Evolutionary conservation across 2,329 filamentous ascomycete genomes (phyloP).

Genomic region (Davidsoniella neocaledoniae): DNA sequence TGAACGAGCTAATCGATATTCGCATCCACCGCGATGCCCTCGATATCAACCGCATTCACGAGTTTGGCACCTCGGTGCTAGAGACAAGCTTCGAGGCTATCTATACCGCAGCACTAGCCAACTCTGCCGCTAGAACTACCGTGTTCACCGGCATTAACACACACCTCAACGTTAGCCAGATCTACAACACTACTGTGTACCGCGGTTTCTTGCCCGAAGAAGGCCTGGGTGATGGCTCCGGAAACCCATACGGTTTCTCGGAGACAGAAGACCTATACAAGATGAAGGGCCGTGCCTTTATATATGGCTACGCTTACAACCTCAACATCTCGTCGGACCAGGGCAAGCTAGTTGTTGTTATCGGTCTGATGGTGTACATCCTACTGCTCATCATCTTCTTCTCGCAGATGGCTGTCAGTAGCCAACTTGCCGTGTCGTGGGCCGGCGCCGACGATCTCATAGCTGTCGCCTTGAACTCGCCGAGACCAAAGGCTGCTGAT

Average conservation of each 20-base stretch:
- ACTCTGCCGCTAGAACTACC: neutral
- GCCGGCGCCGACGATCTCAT: constrained; percentile 1
- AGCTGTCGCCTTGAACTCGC: constrained; percentile 1
- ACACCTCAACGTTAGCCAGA: neutral
- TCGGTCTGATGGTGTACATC: neutral
- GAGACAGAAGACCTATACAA: neutral
- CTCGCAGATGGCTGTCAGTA: neutral
- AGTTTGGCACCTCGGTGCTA: neutral
- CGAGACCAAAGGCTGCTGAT: neutral
- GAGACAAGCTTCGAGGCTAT: neutral
- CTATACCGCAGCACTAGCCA: neutral
- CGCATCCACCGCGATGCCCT: too few relatives aligned
- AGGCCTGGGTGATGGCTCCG: neutral
- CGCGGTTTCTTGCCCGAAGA: neutral
- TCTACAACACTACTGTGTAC: neutral
- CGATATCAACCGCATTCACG: neutral
- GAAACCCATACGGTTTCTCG: neutral
- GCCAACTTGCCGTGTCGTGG: constrained; percentile 2
- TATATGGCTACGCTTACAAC: constrained; percentile 6
- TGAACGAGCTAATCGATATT: too few relatives aligned
- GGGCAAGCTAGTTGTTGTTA: neutral
- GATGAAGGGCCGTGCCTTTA: neutral
- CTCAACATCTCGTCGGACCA: neutral
- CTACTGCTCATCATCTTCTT: neutral
- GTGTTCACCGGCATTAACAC: neutral